Evolutionary conservation across 1,284 basidiomycete species (phyloP).

Genomic region (Pseudozyma pruni): DNA sequence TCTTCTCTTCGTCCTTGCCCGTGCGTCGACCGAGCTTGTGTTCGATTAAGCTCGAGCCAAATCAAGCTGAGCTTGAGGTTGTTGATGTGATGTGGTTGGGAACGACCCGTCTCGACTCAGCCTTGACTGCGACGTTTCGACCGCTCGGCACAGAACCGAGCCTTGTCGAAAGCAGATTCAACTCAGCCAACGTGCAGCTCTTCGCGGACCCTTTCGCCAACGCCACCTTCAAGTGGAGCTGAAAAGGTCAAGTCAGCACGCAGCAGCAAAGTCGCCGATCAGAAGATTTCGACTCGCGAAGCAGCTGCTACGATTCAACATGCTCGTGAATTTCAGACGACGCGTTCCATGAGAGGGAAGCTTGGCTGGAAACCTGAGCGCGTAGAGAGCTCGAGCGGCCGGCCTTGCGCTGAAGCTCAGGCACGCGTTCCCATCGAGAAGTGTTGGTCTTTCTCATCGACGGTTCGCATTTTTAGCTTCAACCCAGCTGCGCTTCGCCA

Average conservation of each 20-base stretch:
- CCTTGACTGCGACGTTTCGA: background rate
- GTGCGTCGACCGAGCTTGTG: background rate
- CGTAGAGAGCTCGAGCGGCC: constrained; percentile 10
- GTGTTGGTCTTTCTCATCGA: constrained; percentile 23
- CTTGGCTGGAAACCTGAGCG: background rate
- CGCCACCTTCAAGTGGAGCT: constrained; percentile 13
- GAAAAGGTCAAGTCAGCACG: constrained; percentile 29
- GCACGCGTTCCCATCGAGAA: background rate
- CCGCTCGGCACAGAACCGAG: constrained; percentile 3
- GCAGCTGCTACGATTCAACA: constrained; percentile 1
- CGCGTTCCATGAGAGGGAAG: background rate
- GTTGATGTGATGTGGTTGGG: background rate
- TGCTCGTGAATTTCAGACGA: background rate
- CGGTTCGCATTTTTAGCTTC: too few relatives aligned
- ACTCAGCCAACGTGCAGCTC: constrained; percentile 25
- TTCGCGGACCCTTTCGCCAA: background rate
- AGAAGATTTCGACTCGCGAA: background rate
- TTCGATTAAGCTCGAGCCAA: background rate
- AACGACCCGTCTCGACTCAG: constrained; percentile 2
- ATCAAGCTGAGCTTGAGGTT: background rate
- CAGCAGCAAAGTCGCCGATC: constrained; percentile 7
- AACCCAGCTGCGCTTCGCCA: background rate
- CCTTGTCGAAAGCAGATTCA: too few relatives aligned
- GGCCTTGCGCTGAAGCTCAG: constrained; percentile 1
- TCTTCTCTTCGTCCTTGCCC: background rate